Conservation (phyloP, 345 rosid species). For the Streptanthus diversifolius region DNA sequence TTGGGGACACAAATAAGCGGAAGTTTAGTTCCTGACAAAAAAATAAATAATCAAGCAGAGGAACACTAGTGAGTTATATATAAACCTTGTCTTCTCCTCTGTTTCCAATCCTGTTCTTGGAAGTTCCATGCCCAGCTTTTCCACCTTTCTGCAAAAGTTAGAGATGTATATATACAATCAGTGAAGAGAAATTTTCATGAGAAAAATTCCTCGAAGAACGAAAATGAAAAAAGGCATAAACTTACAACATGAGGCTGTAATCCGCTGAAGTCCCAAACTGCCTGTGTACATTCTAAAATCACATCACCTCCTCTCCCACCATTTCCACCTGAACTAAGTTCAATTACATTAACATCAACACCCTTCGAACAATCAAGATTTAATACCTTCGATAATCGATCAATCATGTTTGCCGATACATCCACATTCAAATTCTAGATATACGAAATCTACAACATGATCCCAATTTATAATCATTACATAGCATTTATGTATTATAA, state of each 20-base stretch:
- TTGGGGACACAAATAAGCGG: neutral
- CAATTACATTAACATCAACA: conserved; percentile 15
- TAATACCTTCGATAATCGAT: neutral
- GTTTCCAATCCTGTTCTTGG: conserved; percentile 85
- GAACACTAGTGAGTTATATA: neutral
- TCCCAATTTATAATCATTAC: neutral
- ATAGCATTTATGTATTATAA: neutral
- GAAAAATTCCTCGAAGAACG: neutral
- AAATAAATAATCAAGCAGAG: neutral
- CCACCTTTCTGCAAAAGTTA: conserved; percentile 55
- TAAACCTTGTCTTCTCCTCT: conserved; percentile 84
- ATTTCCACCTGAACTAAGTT: conserved; percentile 65
- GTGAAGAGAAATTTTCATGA: neutral
- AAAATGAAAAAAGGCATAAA: neutral
- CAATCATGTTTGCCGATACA: neutral
- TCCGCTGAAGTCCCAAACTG: conserved; percentile 90
- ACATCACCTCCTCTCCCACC: conserved; percentile 99
- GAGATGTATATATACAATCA: neutral
- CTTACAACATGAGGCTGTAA: conserved; percentile 83
- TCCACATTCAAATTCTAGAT: neutral
- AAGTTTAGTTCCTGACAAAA: neutral
- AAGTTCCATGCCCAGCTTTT: conserved; percentile 75
- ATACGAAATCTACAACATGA: too few species aligned
- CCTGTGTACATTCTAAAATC: conserved; percentile 71
- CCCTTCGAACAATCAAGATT: neutral